Evolutionary conservation across 805 yeast species (phyloP), one percentile per base, ranked within the genome.

Genomic region (Sporopachydermia quercuum): DNA sequence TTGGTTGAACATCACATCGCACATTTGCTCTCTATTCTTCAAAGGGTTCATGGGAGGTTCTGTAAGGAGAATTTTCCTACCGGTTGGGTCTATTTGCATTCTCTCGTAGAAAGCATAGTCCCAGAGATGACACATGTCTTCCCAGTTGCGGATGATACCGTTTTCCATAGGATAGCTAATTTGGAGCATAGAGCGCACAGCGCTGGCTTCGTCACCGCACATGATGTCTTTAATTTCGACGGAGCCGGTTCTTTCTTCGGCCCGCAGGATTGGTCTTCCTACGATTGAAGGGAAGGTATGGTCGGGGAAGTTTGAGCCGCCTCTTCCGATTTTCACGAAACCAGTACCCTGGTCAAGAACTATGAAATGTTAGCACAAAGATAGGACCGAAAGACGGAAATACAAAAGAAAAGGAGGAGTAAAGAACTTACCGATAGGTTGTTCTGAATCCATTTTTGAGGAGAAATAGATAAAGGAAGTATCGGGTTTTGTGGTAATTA

Each of bases 261-360:
- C 97, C 56, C 98, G 75, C 46, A 91, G 66, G 46, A 91, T 91
- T 18, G 98, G 98, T 52, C 98, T 74, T 38, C 98, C 98, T 15
- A 91, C 97, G 49, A 91, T 84, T 16, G 96, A 86, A 11, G 97
- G 98, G 61, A 87, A 91, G 13, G 96, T 87, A 63, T 77, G 77
- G 60, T 91, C 97, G 18, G 98, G 98, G 69, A 87, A 87, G 63
- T 91, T 91, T 49, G 86, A 81, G 19, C 97, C 96, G 30, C 93
- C 96, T 54, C 95, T 75, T 43, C 98, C 98, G 49, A 89, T 84
- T 59, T 87, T 89, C 40, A 89, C 96, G 57, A 91, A 91, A 42
- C 98, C 98, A 38, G 98, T 91, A 65, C 98, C 98, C 66, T 91
- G 97, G 65, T 91, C 98, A 50, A 91, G 83, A 51, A 91, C 98